Evolutionary conservation across 1,139 yeast genomes (phyloP).

Genomic region (Zygoascus hellenicus): DNA sequence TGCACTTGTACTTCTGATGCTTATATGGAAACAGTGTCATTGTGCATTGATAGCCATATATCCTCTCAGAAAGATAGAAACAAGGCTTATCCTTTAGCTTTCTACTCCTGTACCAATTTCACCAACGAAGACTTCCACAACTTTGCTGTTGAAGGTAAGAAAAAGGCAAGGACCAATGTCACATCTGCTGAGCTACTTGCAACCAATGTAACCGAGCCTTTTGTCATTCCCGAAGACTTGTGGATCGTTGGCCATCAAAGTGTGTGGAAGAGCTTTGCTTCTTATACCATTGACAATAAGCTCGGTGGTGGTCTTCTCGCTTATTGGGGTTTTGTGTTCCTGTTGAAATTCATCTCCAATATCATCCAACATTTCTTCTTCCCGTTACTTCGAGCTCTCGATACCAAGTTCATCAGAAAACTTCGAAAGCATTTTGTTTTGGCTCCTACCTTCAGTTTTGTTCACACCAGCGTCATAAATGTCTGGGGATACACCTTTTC

Average conservation of each 20-base stretch:
- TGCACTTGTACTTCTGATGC: conserved; percentile 4
- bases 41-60: neutral
- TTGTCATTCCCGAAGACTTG: conserved; percentile 4
- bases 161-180: neutral
- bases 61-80: neutral
- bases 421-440: conserved; percentile 15
- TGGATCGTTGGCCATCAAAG: neutral
- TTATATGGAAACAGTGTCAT: neutral
- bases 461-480: conserved; percentile 39
- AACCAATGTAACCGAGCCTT: conserved; percentile 6
- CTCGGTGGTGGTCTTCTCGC: conserved; percentile 5
- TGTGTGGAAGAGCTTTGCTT: neutral
- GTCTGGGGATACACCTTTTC: conserved; percentile 30
- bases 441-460: conserved; percentile 44
- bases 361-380: conserved; percentile 6
- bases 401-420: conserved; percentile 14
- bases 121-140: neutral
- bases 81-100: neutral
- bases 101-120: neutral
- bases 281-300: neutral
- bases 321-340: conserved; percentile 10
- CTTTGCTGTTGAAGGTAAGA: neutral
- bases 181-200: conserved; percentile 2
- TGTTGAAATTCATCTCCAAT: conserved; percentile 11
- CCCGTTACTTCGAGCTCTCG: conserved; percentile 12